These are phyloP conservation scores for Dictyostelium capitatum DNA, from an alignment of 78 protist species.

Conservation along the genomic window DNA sequence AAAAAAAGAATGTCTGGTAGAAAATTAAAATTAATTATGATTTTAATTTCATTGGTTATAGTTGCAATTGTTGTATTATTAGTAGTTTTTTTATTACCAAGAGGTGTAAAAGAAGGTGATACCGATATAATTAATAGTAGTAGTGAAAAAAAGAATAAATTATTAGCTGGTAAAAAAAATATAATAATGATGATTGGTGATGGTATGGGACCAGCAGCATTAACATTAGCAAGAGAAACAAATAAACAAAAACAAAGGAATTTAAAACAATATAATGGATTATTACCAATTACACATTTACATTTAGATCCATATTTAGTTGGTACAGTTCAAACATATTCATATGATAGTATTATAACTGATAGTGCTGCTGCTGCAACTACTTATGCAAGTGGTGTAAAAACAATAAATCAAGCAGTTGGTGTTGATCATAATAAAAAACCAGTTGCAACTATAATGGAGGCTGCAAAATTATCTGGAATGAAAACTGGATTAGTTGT, in stretches of 20 bases:
- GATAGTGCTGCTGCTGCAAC: conserved; percentile 93
- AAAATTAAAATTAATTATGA: no score
- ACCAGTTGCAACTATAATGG: conserved; percentile 83
- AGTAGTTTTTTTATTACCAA: conserved; percentile 39
- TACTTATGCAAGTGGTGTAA: conserved; percentile 83
- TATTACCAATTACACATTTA: background rate
- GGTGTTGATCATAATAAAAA: conserved; percentile 70
- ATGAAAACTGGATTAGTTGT: conserved; percentile 84
- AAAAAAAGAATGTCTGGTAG: no score
- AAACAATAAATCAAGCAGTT: conserved; percentile 74
- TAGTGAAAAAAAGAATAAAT: background rate
- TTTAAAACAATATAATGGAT: no score
- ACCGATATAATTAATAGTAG: no score
- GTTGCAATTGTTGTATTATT: background rate
- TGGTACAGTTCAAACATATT: conserved; percentile 59
- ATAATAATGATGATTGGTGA: conserved; percentile 76
- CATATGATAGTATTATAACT: conserved; percentile 32
- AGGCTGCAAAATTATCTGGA: conserved; percentile 75
- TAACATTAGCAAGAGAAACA: conserved; percentile 29
- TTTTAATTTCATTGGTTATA: background rate
- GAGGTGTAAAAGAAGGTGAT: conserved; percentile 12
- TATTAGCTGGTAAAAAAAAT: background rate
- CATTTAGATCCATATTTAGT: conserved; percentile 44
- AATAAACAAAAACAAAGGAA: background rate
- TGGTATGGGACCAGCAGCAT: conserved; percentile 74